Evolutionary conservation across 345 rosid species (phyloP).

Genomic region (Eucalyptus victrix): DNA sequence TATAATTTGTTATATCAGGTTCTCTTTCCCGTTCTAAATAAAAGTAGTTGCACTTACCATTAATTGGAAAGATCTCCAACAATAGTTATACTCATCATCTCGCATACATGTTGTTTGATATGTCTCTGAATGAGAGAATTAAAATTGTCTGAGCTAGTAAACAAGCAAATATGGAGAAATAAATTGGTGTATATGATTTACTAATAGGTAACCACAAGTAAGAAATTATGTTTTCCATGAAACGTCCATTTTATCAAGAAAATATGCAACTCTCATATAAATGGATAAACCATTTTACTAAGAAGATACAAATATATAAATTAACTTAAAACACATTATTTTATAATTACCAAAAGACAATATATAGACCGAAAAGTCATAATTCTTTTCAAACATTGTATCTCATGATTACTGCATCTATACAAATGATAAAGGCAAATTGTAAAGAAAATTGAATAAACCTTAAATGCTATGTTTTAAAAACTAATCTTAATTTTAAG

Average conservation of each 20-base stretch:
- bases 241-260: neutral
- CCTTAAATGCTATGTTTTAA: neutral
- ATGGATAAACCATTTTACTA: neutral
- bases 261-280: neutral
- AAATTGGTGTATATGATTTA: neutral
- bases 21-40: neutral
- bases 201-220: neutral
- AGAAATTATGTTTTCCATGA: neutral
- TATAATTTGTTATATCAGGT: neutral
- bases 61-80: neutral
- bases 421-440: neutral
- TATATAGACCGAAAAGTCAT: neutral
- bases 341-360: neutral
- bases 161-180: neutral
- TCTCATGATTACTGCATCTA: neutral
- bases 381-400: neutral
- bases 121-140: neutral
- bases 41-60: neutral
- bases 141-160: neutral
- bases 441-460: neutral
- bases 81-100: neutral
- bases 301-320: neutral
- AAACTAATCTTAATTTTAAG: neutral
- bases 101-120: neutral
- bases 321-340: neutral